Percentiles rank a stretch among this genome's conserved stretches.
Evolutionary conservation across 768 basidiomycete genomes (phyloP).

Genomic region (Kwoniella dendrophila): DNA sequence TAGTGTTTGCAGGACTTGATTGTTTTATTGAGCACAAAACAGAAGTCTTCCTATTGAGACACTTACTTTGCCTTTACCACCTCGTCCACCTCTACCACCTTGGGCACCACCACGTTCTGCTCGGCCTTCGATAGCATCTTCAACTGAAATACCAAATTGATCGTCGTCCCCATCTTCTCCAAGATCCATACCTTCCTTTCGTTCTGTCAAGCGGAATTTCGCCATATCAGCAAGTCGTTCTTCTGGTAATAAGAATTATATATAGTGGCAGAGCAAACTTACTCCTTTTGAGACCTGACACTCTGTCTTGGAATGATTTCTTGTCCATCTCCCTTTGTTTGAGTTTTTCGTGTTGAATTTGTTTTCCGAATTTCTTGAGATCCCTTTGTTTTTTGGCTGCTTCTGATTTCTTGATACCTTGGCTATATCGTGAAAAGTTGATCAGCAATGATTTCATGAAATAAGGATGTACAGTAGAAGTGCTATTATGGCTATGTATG

Average conservation of each 20-base stretch:
- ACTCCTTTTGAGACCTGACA: conserved; percentile 91
- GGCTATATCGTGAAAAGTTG: conserved; percentile 50
- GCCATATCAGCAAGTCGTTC: neutral
- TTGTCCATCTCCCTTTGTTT: conserved; percentile 85
- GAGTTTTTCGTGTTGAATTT: conserved; percentile 91
- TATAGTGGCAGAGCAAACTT: conserved; percentile 10
- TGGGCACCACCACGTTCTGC: conserved; percentile 27
- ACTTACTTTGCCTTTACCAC: conserved; percentile 43
- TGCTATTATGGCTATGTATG: no score
- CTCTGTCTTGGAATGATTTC: conserved; percentile 85
- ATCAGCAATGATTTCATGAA: neutral
- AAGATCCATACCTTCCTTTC: conserved; percentile 73
- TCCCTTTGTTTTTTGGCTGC: conserved; percentile 88
- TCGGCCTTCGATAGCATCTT: conserved; percentile 70
- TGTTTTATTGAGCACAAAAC: no score
- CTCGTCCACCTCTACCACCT: conserved; percentile 42
- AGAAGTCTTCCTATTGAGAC: no score
- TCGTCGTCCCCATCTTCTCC: conserved; percentile 65
- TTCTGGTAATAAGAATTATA: neutral
- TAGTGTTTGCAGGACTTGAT: no score
- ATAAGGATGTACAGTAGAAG: conserved; percentile 5
- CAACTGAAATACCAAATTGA: conserved; percentile 85
- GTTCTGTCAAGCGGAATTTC: conserved; percentile 62
- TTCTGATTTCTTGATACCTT: conserved; percentile 86
- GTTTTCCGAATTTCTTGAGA: conserved; percentile 97